phyloP scores from a whole-genome alignment of 1,139 yeast species.

The Hyphopichia wangnamkhiaoensis region DNA sequence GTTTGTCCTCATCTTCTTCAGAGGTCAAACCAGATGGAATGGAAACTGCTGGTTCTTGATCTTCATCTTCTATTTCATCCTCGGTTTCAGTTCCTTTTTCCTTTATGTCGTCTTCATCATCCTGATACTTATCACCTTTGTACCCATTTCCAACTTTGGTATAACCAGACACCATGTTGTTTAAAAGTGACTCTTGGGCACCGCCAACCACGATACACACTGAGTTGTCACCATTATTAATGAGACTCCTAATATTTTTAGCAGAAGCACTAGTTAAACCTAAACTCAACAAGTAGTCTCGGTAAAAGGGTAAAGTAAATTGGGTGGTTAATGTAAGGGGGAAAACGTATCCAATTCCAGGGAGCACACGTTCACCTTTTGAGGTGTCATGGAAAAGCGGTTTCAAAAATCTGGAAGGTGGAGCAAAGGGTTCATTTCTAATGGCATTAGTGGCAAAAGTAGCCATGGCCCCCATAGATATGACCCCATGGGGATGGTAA shows the following conservation, averaged over 20 bases:
- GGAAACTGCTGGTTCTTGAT: not conserved
- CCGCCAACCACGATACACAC: slow-evolving; percentile 94
- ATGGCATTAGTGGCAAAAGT: slow-evolving; percentile 79
- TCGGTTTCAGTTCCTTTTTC: slow-evolving; percentile 23
- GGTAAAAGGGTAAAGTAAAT: slow-evolving; percentile 81
- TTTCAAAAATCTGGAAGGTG: slow-evolving; percentile 54
- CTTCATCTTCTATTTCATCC: slow-evolving; percentile 26
- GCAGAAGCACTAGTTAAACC: slow-evolving; percentile 89
- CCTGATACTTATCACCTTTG: slow-evolving; percentile 42
- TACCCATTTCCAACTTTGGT: slow-evolving; percentile 51
- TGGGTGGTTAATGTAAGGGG: slow-evolving; percentile 82
- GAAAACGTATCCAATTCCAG: slow-evolving; percentile 75
- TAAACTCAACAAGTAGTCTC: slow-evolving; percentile 79
- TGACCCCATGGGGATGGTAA: slow-evolving; percentile 96
- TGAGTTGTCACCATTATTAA: slow-evolving; percentile 66
- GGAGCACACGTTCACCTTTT: slow-evolving; percentile 56
- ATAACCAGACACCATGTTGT: slow-evolving; percentile 37
- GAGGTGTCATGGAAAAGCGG: slow-evolving; percentile 47
- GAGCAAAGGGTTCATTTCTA: slow-evolving; percentile 46
- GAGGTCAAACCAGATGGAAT: no score
- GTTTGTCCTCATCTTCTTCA: no score
- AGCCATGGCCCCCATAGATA: slow-evolving; percentile 90
- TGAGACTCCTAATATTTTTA: slow-evolving; percentile 64
- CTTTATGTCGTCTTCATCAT: slow-evolving; percentile 19
- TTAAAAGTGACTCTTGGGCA: slow-evolving; percentile 81